Evolutionary conservation across 192 early-diverging fungal genomes (phyloP).

Genomic region (Chytriomyces hyalinus): DNA sequence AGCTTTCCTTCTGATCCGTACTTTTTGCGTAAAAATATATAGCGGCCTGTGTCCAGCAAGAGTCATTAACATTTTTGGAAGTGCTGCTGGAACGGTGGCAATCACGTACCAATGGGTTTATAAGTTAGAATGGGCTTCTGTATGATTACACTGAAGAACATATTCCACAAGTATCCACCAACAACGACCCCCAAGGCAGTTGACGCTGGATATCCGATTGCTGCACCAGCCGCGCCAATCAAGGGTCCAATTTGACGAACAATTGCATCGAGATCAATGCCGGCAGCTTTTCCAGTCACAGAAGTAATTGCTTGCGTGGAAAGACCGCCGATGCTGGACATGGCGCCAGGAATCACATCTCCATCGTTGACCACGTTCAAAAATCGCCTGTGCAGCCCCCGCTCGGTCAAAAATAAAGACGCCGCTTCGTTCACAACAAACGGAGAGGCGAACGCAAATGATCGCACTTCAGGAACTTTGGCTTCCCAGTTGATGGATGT

Average conservation of each 20-base stretch:
- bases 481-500: background rate
- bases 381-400: conserved; percentile 32
- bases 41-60: conserved; percentile 1
- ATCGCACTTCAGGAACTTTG: conserved; percentile 17
- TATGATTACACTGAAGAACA: conserved; percentile 35
- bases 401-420: conserved; percentile 22
- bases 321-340: conserved; percentile 38
- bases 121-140: conserved; percentile 38
- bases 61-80: background rate
- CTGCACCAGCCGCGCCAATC: conserved; percentile 36
- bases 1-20: conserved; percentile 31
- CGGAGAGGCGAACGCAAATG: conserved; percentile 35
- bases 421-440: conserved; percentile 43
- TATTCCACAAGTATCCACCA: conserved; percentile 37
- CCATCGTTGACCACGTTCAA: conserved; percentile 40
- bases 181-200: conserved; percentile 33
- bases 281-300: conserved; percentile 28
- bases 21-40: conserved; percentile 40
- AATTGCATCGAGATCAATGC: conserved; percentile 35
- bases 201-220: conserved; percentile 31
- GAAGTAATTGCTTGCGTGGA: conserved; percentile 26
- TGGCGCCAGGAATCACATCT: conserved; percentile 40
- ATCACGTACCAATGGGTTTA: conserved; percentile 29
- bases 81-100: background rate
- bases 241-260: conserved; percentile 35